A percentile compares a stretch with the other conserved stretches of the same genome.
These are phyloP conservation scores for Exophiala dermatitidis DNA, from an alignment of 2,329 filamentous ascomycete species.

Conservation along the genomic window DNA sequence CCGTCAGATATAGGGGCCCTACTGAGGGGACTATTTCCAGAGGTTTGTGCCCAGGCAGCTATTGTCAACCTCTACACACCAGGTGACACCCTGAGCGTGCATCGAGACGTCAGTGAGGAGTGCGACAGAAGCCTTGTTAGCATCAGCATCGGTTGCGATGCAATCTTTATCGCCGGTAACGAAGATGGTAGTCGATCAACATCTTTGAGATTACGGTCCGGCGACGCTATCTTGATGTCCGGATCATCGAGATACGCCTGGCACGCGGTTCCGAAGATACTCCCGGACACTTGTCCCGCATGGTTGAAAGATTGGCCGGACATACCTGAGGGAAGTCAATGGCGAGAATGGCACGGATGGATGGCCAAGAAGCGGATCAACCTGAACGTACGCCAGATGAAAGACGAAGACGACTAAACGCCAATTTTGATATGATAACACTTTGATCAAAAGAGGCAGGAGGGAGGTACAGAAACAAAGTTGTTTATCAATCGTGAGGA, in stretches of 20 bases:
- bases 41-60: conserved; percentile 74
- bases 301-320: conserved; percentile 70
- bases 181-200: conserved; percentile 43
- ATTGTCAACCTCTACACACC: conserved; percentile 92
- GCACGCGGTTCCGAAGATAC: conserved; percentile 88
- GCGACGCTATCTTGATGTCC: conserved; percentile 87
- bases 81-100: conserved; percentile 83
- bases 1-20: conserved; percentile 64
- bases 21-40: conserved; percentile 63
- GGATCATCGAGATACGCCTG: conserved; percentile 76
- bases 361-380: conserved; percentile 84
- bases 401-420: neutral
- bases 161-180: conserved; percentile 75
- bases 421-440: neutral
- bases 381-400: conserved; percentile 85
- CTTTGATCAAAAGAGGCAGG: conserved; percentile 10
- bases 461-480: neutral
- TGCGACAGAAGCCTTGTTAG: conserved; percentile 72
- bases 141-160: conserved; percentile 83
- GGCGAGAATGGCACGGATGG: conserved; percentile 72
- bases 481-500: conserved; percentile 11
- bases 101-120: conserved; percentile 87
- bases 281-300: conserved; percentile 69
- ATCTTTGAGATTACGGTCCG: conserved; percentile 63
- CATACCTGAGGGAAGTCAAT: conserved; percentile 40